Evolutionary conservation across 139 green algal genomes (phyloP).

Genomic region (Micractinium conductrix): DNA sequence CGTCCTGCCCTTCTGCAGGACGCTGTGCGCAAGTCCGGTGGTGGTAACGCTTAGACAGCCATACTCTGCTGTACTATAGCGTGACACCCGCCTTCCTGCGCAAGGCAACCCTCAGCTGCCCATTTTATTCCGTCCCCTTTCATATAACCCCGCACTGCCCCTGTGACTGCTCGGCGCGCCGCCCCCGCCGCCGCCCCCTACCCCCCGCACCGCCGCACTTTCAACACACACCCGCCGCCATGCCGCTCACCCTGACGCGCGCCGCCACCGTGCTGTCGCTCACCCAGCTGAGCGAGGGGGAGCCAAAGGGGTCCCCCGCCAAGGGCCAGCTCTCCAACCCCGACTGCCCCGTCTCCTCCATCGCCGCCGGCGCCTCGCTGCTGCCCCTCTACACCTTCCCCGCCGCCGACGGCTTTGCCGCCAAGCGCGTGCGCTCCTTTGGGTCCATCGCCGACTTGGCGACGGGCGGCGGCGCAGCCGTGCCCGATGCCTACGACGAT

Average conservation of each 20-base stretch:
- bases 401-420: slow-evolving; percentile 14
- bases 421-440: slow-evolving; percentile 63
- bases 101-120: background rate
- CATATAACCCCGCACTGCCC: background rate
- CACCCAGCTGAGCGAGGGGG: slow-evolving; percentile 46
- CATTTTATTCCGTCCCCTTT: slow-evolving; percentile 1
- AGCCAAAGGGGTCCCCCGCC: background rate
- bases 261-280: slow-evolving; percentile 52
- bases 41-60: slow-evolving; percentile 17
- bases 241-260: slow-evolving; percentile 46
- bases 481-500: slow-evolving; percentile 54
- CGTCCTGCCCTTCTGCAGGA: slow-evolving; percentile 6
- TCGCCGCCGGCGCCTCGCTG: slow-evolving; percentile 17
- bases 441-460: slow-evolving; percentile 49
- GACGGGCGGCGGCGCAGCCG: background rate
- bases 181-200: background rate
- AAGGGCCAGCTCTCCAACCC: slow-evolving; percentile 30
- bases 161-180: background rate
- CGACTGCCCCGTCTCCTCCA: slow-evolving; percentile 43
- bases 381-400: slow-evolving; percentile 52
- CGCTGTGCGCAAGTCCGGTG: slow-evolving; percentile 21
- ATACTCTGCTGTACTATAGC: slow-evolving; percentile 7
- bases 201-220: background rate
- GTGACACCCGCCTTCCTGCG: background rate
- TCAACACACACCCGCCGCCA: background rate